Percentiles rank a stretch among this genome's conserved stretches.
phyloP scores from a whole-genome alignment of 2,329 filamentous ascomycete species.

The Orbilia brochopaga region DNA sequence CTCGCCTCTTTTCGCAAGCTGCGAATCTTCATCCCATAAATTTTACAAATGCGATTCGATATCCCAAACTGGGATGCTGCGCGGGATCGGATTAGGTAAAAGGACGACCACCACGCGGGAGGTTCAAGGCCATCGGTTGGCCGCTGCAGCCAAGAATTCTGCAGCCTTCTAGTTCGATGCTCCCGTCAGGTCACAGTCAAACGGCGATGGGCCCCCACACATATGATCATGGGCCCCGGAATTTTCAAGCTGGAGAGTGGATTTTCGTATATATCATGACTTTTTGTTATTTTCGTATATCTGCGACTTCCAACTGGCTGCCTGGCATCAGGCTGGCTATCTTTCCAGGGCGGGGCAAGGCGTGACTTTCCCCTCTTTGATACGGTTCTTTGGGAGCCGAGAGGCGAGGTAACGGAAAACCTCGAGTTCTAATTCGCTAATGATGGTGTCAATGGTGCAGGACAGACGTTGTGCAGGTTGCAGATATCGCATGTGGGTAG shows the following conservation, averaged over 20 bases:
- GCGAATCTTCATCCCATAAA: too few species aligned
- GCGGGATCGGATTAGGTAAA: constrained; percentile 1
- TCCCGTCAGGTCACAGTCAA: neutral
- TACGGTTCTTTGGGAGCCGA: neutral
- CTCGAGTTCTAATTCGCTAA: constrained; percentile 26
- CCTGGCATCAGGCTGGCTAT: neutral
- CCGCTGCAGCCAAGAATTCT: neutral
- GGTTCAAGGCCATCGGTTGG: neutral
- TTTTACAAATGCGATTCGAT: too few species aligned
- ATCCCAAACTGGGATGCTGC: neutral
- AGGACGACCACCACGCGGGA: neutral
- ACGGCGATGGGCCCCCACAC: neutral
- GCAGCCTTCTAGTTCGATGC: neutral
- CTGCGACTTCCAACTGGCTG: neutral
- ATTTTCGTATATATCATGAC: neutral
- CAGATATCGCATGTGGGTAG: neutral
- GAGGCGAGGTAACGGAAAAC: neutral
- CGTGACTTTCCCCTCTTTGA: too few species aligned
- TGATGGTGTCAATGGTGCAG: constrained; percentile 48
- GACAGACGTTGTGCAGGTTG: constrained; percentile 26
- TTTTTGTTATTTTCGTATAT: neutral
- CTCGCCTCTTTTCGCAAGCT: too few species aligned
- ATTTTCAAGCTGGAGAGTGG: neutral
- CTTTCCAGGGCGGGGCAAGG: too few species aligned
- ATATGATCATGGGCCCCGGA: neutral